Evolutionary conservation across 2,329 filamentous ascomycete species (phyloP).

Genomic region (Fusarium sp.): DNA sequence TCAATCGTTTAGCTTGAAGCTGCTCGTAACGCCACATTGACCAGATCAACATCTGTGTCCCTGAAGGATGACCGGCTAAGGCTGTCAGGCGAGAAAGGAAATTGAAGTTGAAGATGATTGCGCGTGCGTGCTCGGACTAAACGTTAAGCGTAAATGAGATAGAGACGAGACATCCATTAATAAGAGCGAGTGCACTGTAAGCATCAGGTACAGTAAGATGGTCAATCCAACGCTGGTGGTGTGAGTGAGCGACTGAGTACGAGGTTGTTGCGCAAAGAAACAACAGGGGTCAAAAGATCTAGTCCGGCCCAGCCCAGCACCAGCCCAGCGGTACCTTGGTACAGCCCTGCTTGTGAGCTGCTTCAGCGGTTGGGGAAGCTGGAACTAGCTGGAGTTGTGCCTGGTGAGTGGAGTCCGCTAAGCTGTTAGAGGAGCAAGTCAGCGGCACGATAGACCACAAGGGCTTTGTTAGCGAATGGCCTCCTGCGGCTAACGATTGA

Average conservation of each 20-base stretch:
- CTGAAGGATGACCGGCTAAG: constrained; percentile 8
- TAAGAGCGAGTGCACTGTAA: neutral
- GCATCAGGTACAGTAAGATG: constrained; percentile 9
- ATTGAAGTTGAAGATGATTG: neutral
- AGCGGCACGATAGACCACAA: constrained; percentile 21
- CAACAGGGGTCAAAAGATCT: constrained; percentile 14
- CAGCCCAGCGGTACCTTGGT: constrained; percentile 23
- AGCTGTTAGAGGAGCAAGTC: constrained; percentile 3
- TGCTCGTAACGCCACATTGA: constrained; percentile 43
- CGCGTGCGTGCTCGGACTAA: constrained; percentile 1
- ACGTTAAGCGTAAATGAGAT: neutral
- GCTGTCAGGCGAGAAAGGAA: constrained; percentile 2
- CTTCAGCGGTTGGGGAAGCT: constrained; percentile 21
- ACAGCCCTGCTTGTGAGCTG: neutral
- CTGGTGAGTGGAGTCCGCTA: constrained; percentile 20
- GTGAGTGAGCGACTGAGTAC: constrained; percentile 1
- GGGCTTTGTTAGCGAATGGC: constrained; percentile 16
- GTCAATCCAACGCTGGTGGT: neutral
- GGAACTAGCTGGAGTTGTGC: constrained; percentile 20
- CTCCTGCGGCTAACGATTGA: neutral
- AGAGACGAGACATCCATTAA: neutral
- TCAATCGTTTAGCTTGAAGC: constrained; percentile 30
- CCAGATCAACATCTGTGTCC: constrained; percentile 33
- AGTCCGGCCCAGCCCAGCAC: constrained; percentile 15
- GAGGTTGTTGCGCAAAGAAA: constrained; percentile 6